Conservation (phyloP, 2,329 filamentous ascomycete species). For the Aspergillus quadricinctus region DNA sequence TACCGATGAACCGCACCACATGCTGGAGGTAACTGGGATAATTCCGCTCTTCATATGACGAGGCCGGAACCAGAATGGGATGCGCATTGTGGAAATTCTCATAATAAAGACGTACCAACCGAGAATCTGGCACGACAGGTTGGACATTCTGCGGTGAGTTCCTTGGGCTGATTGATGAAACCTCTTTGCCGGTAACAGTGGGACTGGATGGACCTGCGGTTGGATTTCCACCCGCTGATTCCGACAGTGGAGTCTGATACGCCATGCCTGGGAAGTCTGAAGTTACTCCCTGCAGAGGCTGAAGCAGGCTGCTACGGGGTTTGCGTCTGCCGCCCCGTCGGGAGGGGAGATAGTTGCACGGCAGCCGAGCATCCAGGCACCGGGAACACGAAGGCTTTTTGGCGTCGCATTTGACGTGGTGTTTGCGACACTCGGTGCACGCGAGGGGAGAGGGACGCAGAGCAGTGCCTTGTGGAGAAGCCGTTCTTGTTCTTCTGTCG, state of each 20-base stretch:
- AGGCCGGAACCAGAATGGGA: constrained; percentile 50
- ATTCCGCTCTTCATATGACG: constrained; percentile 33
- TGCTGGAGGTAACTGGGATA: constrained; percentile 45
- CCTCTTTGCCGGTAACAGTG: constrained; percentile 16
- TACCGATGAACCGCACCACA: constrained; percentile 51
- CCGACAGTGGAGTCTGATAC: background rate
- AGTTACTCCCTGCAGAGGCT: constrained; percentile 1
- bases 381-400: constrained; percentile 60
- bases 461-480: constrained; percentile 7
- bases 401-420: constrained; percentile 73
- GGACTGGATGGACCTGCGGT: constrained; percentile 7
- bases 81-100: constrained; percentile 50
- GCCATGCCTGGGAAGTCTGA: background rate
- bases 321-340: constrained; percentile 54
- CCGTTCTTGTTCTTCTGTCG: constrained; percentile 11
- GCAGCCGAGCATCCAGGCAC: constrained; percentile 53
- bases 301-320: constrained; percentile 17
- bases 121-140: constrained; percentile 24
- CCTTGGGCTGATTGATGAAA: constrained; percentile 12
- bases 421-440: constrained; percentile 44
- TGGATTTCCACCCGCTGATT: background rate
- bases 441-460: constrained; percentile 33
- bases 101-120: constrained; percentile 48
- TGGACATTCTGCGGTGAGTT: constrained; percentile 11
- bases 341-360: constrained; percentile 68